Conservation (phyloP, 1,284 basidiomycete genomes). For the Schizophyllum commune region DNA sequence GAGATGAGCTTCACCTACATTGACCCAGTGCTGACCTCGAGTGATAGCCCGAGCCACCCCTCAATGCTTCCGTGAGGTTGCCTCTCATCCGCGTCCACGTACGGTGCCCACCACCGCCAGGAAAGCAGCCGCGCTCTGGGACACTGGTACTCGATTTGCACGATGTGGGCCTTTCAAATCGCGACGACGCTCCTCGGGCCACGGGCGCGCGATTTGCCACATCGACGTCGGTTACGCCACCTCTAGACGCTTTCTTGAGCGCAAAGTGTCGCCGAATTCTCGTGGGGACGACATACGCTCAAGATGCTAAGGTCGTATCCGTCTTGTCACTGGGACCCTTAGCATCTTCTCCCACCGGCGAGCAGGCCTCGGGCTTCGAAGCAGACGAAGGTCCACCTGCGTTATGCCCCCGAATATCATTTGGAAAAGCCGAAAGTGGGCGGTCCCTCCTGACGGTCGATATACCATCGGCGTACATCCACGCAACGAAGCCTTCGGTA, state of each 20-base stretch:
- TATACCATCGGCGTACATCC: constrained; percentile 59
- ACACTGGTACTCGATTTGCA: constrained; percentile 59
- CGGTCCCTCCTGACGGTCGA: constrained; percentile 34
- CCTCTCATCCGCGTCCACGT: constrained; percentile 55
- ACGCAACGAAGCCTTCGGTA: constrained; percentile 54
- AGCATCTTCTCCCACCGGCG: constrained; percentile 1
- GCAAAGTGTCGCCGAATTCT: constrained; percentile 6
- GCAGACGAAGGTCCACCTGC: constrained; percentile 9
- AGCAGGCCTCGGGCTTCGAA: constrained; percentile 1
- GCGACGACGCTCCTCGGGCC: constrained; percentile 17
- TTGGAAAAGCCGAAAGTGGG: constrained; percentile 18
- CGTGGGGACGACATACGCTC: background rate
- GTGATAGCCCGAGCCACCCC: background rate
- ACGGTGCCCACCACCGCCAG: constrained; percentile 44
- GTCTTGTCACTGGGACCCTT: constrained; percentile 25
- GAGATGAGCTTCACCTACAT: background rate
- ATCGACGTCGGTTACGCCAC: constrained; percentile 8
- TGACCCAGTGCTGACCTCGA: background rate
- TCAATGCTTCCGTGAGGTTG: constrained; percentile 27
- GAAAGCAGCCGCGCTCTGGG: constrained; percentile 47
- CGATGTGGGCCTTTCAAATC: constrained; percentile 35
- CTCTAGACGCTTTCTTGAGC: background rate
- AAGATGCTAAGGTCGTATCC: constrained; percentile 13
- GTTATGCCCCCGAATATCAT: constrained; percentile 25
- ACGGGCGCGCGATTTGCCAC: constrained; percentile 34